These are phyloP conservation scores for Candida saitoana DNA, from an alignment of 805 yeast genomes.

Conservation along the genomic window DNA sequence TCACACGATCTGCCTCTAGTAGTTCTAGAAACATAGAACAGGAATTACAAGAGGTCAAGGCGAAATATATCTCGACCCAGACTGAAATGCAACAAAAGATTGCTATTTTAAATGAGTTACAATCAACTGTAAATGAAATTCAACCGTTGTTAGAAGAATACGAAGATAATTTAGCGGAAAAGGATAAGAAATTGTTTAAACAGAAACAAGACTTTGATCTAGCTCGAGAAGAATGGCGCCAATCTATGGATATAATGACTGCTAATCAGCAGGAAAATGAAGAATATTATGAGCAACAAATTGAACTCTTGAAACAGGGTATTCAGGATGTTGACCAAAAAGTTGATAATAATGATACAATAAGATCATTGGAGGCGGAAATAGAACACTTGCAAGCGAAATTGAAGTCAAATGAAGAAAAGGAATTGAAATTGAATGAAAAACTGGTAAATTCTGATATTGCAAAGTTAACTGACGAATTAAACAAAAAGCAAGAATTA, in stretches of 20 bases:
- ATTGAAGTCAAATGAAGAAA: not conserved
- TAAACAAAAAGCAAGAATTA: slow-evolving; percentile 9
- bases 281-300: slow-evolving; percentile 42
- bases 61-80: slow-evolving; percentile 20
- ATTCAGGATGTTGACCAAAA: not conserved
- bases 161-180: slow-evolving; percentile 38
- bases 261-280: slow-evolving; percentile 55
- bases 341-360: not conserved
- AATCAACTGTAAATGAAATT: slow-evolving; percentile 44
- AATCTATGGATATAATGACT: slow-evolving; percentile 53
- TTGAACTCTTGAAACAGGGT: slow-evolving; percentile 28
- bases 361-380: not conserved
- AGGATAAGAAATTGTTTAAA: slow-evolving; percentile 44
- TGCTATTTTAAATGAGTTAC: slow-evolving; percentile 45
- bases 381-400: not conserved
- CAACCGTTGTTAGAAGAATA: slow-evolving; percentile 47
- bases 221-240: slow-evolving; percentile 57
- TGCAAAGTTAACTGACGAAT: slow-evolving; percentile 4
- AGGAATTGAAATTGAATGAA: not conserved
- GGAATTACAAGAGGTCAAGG: slow-evolving; percentile 15
- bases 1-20: not conserved
- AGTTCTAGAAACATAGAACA: not conserved
- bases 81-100: slow-evolving; percentile 40
- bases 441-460: not conserved
- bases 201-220: slow-evolving; percentile 46